A percentile compares a stretch with the other conserved stretches of the same genome.
Conservation (phyloP, 768 basidiomycete genomes). For the Pulveroboletus frians region DNA sequence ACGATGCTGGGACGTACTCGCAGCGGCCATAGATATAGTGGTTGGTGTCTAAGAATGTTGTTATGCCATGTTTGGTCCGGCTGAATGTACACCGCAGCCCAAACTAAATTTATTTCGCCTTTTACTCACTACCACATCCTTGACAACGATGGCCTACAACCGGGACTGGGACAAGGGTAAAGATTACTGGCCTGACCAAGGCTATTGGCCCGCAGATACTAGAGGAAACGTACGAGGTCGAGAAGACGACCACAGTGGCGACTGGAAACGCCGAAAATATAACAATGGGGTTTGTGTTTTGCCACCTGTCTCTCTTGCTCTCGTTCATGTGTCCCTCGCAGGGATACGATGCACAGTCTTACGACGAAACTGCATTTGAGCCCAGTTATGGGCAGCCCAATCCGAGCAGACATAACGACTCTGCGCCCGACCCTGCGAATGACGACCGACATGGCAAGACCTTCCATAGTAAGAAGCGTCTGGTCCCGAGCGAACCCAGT, state of each 20-base stretch:
- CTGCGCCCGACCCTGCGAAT: constrained; percentile 44
- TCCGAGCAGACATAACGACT: constrained; percentile 25
- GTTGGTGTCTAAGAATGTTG: constrained; percentile 21
- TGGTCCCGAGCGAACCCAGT: constrained; percentile 79
- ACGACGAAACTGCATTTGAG: constrained; percentile 44
- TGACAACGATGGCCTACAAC: constrained; percentile 58
- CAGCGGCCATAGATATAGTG: constrained; percentile 54
- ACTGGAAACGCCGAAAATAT: constrained; percentile 75
- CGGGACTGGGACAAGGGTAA: constrained; percentile 88
- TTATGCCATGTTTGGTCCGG: constrained; percentile 30
- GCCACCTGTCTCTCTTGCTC: not conserved
- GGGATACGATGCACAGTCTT: constrained; percentile 50
- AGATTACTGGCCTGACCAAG: constrained; percentile 47
- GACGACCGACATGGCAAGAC: constrained; percentile 44
- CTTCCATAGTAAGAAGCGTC: constrained; percentile 63
- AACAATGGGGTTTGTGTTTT: constrained; percentile 61
- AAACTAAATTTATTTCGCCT: constrained; percentile 18
- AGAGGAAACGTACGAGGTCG: constrained; percentile 45
- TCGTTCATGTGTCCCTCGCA: constrained; percentile 24
- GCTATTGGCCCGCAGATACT: constrained; percentile 36
- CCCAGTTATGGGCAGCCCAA: constrained; percentile 27
- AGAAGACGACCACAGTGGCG: constrained; percentile 65
- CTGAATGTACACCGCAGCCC: not conserved
- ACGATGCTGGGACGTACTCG: constrained; percentile 40
- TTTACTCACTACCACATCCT: constrained; percentile 19